These are phyloP conservation scores for Cryptococcus sp. DNA, from an alignment of 1,284 basidiomycete genomes.

Conservation along the genomic window DNA sequence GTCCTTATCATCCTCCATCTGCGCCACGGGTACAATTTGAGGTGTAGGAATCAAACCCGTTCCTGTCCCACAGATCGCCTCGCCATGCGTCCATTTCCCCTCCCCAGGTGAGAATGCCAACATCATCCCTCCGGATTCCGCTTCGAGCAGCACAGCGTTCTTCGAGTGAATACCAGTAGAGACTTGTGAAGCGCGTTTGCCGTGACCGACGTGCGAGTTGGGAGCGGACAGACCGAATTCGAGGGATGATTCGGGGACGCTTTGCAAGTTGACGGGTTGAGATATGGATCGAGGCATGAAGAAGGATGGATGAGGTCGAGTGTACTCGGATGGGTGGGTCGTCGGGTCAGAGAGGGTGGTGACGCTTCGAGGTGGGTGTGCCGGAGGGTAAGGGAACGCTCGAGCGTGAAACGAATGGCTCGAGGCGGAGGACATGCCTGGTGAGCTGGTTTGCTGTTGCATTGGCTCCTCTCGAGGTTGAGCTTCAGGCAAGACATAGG, in stretches of 20 bases:
- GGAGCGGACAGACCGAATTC: neutral
- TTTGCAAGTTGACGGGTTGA: conserved; percentile 16
- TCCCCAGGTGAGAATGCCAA: conserved; percentile 27
- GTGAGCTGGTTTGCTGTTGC: neutral
- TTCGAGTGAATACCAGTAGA: conserved; percentile 28
- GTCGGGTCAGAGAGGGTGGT: conserved; percentile 13
- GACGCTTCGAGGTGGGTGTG: conserved; percentile 3
- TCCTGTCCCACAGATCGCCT: conserved; percentile 17
- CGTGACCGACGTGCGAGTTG: neutral
- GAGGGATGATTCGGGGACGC: neutral
- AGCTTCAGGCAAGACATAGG: neutral
- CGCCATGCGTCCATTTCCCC: conserved; percentile 16
- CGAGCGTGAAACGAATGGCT: neutral
- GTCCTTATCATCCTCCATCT: conserved; percentile 1
- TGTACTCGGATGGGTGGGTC: neutral
- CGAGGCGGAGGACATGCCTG: neutral
- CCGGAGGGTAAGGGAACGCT: conserved; percentile 12
- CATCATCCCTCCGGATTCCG: conserved; percentile 37
- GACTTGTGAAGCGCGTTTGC: conserved; percentile 19
- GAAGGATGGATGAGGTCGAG: conserved; percentile 1
- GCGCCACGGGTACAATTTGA: neutral
- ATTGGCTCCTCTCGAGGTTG: no score
- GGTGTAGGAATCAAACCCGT: conserved; percentile 17
- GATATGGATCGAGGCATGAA: conserved; percentile 14
- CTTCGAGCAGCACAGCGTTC: conserved; percentile 30